Base-by-base conservation (phyloP, 768 basidiomycete genomes). In the Rhodosporidiobolus sp. region DNA sequence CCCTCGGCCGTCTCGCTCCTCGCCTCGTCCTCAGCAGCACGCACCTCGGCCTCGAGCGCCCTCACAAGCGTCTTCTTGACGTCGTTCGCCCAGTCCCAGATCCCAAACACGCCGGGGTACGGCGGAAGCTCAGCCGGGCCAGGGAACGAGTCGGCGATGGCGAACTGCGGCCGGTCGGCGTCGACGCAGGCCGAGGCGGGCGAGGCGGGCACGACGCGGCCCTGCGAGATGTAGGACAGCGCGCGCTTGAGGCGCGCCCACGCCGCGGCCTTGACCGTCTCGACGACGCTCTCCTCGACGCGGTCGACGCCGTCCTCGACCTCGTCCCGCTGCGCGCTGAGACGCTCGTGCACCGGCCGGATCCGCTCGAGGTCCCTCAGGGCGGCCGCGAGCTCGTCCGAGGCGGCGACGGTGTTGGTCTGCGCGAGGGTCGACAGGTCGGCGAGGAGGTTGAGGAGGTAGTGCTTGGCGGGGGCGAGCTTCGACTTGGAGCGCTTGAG, bases 401-500 rank as follows among this genome's bases (percentile, higher is more conserved):
- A 85, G 3, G 96, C 94, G n/a, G 92, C 87, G 70, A 93, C 87
- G 43, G 88, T 86, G 79, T 99, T 99, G 72, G 92, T 86, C 19
- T 87, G 84, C 7, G 90, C 90, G 69, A 99, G 87, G 34, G 96
- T 83, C 74, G 93, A 91, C 61, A 99, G 84, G 80, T 99, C 95
- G 61, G 88, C 84, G 70, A 99, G 86, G n/a, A 98, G 85, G 79
- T 95, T 89, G 76, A 86, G 86, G 62, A 99, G 86, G 82, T 95
- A 99, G 22, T 92, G 95, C 71, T 90, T 87, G 20, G 89, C 94
- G 24, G 96, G 96, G 32, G 90, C 88, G 55, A 99, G 88, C 83
- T 98, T 99, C 57, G 93, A 95, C 82, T 92, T 92, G n/a, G 90
- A 86, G 35, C 96, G 89, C 83, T 98, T 98, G 82, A 89, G 88